phyloP scores from a whole-genome alignment of 495 filamentous ascomycete genomes.

The Pseudoneurospora amorphoporcata region DNA sequence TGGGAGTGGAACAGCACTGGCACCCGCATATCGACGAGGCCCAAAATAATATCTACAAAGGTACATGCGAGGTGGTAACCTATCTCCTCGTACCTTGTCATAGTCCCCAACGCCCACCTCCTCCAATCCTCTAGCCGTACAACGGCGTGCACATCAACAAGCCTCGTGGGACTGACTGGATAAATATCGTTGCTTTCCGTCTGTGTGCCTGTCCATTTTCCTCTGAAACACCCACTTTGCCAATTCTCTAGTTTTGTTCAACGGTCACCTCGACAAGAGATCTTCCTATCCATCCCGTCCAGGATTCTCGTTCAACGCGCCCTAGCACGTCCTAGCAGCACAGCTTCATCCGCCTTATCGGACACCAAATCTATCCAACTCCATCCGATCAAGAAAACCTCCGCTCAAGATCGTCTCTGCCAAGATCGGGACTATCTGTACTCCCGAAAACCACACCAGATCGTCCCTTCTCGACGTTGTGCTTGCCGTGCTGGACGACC shows the following conservation, averaged over 20 bases:
- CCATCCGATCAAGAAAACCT: neutral
- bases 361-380: neutral
- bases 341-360: neutral
- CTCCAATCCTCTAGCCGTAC: constrained; percentile 6
- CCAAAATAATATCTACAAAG: neutral
- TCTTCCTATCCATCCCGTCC: constrained; percentile 10
- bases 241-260: constrained; percentile 9
- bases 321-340: neutral
- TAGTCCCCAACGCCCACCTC: neutral
- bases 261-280: neutral
- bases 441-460: neutral
- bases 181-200: constrained; percentile 21
- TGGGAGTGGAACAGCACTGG: neutral
- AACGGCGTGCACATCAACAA: constrained; percentile 12
- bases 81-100: neutral
- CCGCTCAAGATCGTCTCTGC: neutral
- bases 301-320: constrained; percentile 4
- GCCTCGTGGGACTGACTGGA: constrained; percentile 20
- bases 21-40: neutral
- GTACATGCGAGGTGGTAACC: neutral
- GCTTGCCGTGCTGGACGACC: neutral
- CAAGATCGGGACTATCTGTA: neutral
- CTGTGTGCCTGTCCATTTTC: constrained; percentile 13
- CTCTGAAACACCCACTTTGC: constrained; percentile 16
- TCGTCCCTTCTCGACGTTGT: neutral